Percentiles rank a stretch among this genome's conserved stretches.
Conservation (phyloP, 2,329 filamentous ascomycete species). For the Sphaerulina vaccinii region DNA sequence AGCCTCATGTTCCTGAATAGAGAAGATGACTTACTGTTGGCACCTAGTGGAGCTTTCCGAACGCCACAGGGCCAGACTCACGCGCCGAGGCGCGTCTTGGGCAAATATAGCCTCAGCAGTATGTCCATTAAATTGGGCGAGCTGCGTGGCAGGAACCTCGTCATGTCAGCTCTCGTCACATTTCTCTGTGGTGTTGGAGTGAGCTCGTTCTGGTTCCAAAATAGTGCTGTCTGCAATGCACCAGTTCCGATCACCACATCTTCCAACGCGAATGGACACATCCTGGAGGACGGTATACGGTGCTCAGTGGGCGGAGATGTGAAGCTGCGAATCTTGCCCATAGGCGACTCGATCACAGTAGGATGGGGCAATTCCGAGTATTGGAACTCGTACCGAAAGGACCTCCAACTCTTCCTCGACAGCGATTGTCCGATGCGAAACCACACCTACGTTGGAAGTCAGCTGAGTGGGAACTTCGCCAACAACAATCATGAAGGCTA, state of each 20-base stretch:
- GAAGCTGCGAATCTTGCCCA: constrained; percentile 8
- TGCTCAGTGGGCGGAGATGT: constrained; percentile 10
- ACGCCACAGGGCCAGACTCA: constrained; percentile 4
- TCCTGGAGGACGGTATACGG: neutral
- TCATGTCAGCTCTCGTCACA: neutral
- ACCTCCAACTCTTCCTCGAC: constrained; percentile 6
- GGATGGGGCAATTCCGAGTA: constrained; percentile 13
- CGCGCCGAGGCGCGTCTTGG: neutral
- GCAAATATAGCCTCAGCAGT: neutral
- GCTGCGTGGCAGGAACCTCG: neutral
- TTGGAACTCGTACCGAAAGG: constrained; percentile 13
- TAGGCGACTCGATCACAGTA: constrained; percentile 16
- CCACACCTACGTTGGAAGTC: constrained; percentile 8
- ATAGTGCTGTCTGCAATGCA: neutral
- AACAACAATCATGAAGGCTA: constrained; percentile 17
- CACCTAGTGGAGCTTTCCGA: too few relatives aligned
- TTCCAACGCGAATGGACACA: neutral
- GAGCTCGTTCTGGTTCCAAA: constrained; percentile 1
- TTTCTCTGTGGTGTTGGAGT: neutral
- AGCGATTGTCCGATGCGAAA: constrained; percentile 9
- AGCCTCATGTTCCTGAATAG: too few relatives aligned
- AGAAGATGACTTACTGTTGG: too few relatives aligned
- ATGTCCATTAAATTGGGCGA: neutral
- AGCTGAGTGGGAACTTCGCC: constrained; percentile 4
- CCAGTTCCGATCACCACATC: neutral